A percentile compares a stretch with the other conserved stretches of the same genome.
Conservation (phyloP, 768 basidiomycete genomes). For the Steccherinum ochraceum region DNA sequence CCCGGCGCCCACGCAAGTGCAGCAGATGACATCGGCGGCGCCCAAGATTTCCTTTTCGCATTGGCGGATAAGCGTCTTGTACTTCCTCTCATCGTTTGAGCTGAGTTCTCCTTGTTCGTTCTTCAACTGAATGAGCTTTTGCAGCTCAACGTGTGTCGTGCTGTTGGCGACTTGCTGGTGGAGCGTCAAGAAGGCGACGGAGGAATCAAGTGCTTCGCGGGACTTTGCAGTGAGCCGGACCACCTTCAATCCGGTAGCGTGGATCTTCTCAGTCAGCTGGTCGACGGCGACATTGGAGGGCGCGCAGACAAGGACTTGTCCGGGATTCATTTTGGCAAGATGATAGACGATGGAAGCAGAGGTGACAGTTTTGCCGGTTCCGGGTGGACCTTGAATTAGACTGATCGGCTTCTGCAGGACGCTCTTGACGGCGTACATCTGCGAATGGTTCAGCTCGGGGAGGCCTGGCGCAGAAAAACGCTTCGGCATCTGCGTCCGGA, state of each 20-base stretch:
- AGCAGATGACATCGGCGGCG: slow-evolving; percentile 97
- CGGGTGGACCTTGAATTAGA: slow-evolving; percentile 97
- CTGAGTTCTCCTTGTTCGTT: slow-evolving; percentile 97
- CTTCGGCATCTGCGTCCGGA: slow-evolving; percentile 92
- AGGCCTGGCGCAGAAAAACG: slow-evolving; percentile 95
- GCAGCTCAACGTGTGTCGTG: slow-evolving; percentile 92
- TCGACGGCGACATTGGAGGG: slow-evolving; percentile 99
- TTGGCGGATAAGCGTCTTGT: slow-evolving; percentile 90
- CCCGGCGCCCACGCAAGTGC: slow-evolving; percentile 96
- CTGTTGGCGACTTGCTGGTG: slow-evolving; percentile 98
- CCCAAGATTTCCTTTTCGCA: slow-evolving; percentile 97
- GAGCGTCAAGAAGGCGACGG: slow-evolving; percentile 86
- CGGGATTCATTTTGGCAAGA: slow-evolving; percentile 98
- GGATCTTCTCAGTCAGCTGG: slow-evolving; percentile 98
- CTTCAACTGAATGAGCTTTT: slow-evolving; percentile 97
- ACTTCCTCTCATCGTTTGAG: slow-evolving; percentile 95
- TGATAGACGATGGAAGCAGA: slow-evolving; percentile 99
- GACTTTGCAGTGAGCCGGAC: slow-evolving; percentile 98
- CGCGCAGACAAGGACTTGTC: slow-evolving; percentile 97
- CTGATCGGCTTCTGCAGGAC: slow-evolving; percentile 97
- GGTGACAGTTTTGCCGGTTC: slow-evolving; percentile 98
- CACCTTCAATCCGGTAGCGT: slow-evolving; percentile 96
- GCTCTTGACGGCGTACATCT: slow-evolving; percentile 99
- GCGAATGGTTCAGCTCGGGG: slow-evolving; percentile 97
- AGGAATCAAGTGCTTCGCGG: slow-evolving; percentile 96